Conservation (phyloP, 768 basidiomycete species). For the Xerocomellus intermedius region DNA sequence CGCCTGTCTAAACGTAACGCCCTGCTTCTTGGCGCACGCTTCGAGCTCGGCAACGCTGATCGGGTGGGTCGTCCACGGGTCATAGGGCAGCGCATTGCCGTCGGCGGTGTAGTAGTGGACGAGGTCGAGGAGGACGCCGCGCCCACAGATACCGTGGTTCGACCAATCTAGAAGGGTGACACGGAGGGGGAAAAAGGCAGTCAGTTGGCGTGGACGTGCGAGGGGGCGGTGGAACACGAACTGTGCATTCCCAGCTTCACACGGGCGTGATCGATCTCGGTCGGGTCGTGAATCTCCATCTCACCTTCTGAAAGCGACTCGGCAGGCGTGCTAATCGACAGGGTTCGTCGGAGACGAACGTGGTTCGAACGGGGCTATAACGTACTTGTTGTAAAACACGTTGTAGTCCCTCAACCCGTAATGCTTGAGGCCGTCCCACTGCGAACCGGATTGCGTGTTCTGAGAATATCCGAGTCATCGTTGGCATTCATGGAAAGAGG, state of each 20-base stretch:
- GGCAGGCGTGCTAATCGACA: slow-evolving; percentile 40
- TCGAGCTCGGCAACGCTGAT: slow-evolving; percentile 55
- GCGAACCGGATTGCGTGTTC: slow-evolving; percentile 72
- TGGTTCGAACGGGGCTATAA: neutral
- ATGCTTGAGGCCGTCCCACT: slow-evolving; percentile 69
- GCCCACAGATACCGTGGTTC: slow-evolving; percentile 65
- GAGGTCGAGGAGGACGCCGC: slow-evolving; percentile 66
- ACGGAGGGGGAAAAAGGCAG: neutral
- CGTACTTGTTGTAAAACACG: slow-evolving; percentile 63
- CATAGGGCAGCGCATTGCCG: slow-evolving; percentile 48
- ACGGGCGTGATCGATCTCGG: slow-evolving; percentile 43
- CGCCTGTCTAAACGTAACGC: slow-evolving; percentile 54
- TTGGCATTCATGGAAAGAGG: neutral
- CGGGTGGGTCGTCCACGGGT: slow-evolving; percentile 58
- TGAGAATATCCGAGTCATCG: slow-evolving; percentile 16
- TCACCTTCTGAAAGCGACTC: slow-evolving; percentile 44
- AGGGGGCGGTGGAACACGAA: slow-evolving; percentile 32
- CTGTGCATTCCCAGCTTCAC: slow-evolving; percentile 67
- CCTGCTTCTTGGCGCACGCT: slow-evolving; percentile 57
- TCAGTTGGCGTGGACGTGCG: neutral
- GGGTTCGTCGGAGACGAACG: neutral
- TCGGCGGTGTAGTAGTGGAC: slow-evolving; percentile 49
- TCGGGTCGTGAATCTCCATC: slow-evolving; percentile 48
- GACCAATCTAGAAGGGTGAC: slow-evolving; percentile 54
- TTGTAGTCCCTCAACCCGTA: slow-evolving; percentile 51